These are phyloP conservation scores for Chrysanthemum seticuspe DNA, from an alignment of 129 eudicot species.

Conservation along the genomic window DNA sequence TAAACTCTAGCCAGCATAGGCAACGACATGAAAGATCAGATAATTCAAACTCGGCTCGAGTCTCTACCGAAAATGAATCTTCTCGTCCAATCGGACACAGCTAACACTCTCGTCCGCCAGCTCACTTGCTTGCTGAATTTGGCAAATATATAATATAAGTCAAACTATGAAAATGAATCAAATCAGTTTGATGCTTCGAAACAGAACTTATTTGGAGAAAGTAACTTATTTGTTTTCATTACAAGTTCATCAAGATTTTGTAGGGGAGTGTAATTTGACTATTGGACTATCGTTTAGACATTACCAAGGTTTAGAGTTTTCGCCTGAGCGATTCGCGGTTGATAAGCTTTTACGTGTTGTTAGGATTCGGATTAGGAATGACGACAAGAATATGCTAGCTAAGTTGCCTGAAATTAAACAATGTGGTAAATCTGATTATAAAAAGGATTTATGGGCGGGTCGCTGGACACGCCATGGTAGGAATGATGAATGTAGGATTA, in stretches of 20 bases:
- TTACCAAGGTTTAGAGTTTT: conserved; percentile 73
- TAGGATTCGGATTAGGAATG: conserved; percentile 40
- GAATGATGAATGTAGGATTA: conserved; percentile 58
- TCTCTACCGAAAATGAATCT: conserved; percentile 82
- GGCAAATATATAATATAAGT: not conserved
- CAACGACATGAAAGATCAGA: not conserved
- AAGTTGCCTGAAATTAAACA: conserved; percentile 39
- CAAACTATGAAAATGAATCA: not conserved
- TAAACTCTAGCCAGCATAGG: conserved; percentile 8
- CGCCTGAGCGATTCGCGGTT: conserved; percentile 58
- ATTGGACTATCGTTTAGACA: conserved; percentile 62
- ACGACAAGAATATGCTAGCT: conserved; percentile 7
- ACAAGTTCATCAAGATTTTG: conserved; percentile 84
- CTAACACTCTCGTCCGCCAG: conserved; percentile 83
- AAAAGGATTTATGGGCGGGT: conserved; percentile 74
- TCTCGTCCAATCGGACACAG: conserved; percentile 72
- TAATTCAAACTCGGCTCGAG: conserved; percentile 71
- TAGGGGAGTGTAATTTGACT: conserved; percentile 63
- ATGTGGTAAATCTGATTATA: conserved; percentile 59
- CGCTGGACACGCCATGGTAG: conserved; percentile 88
- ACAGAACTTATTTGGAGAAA: too few species aligned
- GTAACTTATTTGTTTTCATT: conserved; percentile 49
- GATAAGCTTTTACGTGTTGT: conserved; percentile 58
- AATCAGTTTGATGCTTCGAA: not conserved
- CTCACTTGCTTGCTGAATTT: conserved; percentile 87